phyloP scores from a whole-genome alignment of 345 rosid genomes.

The Salix caprea region DNA sequence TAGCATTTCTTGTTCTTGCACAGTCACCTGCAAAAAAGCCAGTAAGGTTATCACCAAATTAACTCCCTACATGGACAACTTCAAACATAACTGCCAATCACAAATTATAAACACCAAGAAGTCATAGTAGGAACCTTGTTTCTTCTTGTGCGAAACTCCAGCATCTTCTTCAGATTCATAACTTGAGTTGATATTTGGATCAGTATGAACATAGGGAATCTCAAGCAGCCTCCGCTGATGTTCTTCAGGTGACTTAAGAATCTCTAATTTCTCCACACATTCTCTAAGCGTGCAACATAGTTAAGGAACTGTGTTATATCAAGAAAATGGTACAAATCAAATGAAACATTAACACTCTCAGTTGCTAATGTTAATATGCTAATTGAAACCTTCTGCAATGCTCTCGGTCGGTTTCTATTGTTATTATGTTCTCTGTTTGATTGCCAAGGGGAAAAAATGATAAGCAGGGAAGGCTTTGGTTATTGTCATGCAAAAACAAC shows the following conservation, averaged over 20 bases:
- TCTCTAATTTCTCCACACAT: conserved; percentile 71
- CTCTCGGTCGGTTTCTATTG: no score
- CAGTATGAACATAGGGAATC: conserved; percentile 62
- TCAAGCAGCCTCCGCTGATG: conserved; percentile 60
- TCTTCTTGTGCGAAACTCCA: conserved; percentile 35
- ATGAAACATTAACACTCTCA: no score
- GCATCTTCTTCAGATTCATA: conserved; percentile 44
- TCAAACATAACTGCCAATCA: conserved; percentile 5
- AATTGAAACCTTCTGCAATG: no score
- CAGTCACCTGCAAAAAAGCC: conserved; percentile 37
- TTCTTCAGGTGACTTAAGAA: conserved; percentile 65
- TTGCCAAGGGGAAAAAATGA: no score
- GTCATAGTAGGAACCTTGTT: conserved; percentile 38
- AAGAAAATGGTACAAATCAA: background rate
- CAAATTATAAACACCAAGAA: background rate
- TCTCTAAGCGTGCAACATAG: conserved; percentile 72
- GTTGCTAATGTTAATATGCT: no score
- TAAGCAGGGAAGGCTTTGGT: no score
- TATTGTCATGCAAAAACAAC: no score
- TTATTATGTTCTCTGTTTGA: no score
- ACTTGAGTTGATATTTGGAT: conserved; percentile 51
- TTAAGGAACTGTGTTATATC: conserved; percentile 39
- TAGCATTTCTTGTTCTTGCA: conserved; percentile 26
- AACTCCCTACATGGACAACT: conserved; percentile 4
- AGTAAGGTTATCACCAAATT: conserved; percentile 5